Percentiles rank a stretch among this genome's conserved stretches.
These are phyloP conservation scores for Cornus florida DNA, from an alignment of 148 eudicot genomes.

Conservation along the genomic window DNA sequence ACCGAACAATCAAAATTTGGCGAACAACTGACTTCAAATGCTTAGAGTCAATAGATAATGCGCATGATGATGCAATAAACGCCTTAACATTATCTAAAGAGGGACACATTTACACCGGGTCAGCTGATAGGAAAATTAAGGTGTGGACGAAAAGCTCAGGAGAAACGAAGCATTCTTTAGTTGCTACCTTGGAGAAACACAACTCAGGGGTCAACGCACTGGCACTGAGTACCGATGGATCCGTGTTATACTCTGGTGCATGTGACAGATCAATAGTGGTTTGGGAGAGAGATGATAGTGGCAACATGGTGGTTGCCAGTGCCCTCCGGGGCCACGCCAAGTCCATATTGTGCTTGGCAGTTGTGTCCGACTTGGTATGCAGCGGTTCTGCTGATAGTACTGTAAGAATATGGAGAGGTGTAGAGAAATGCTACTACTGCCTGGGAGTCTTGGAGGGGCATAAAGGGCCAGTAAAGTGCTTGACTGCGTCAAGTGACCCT, in stretches of 20 bases:
- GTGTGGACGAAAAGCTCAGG: conserved; percentile 54
- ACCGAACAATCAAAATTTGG: conserved; percentile 74
- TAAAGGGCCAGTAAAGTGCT: conserved; percentile 76
- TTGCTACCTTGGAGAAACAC: conserved; percentile 55
- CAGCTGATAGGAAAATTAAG: conserved; percentile 77
- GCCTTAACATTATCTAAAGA: conserved; percentile 49
- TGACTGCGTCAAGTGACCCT: conserved; percentile 38
- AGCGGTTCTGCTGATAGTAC: conserved; percentile 91
- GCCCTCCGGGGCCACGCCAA: conserved; percentile 64
- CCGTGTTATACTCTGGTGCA: conserved; percentile 70
- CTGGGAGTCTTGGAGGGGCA: conserved; percentile 77
- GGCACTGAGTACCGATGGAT: conserved; percentile 59
- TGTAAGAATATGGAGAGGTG: conserved; percentile 75
- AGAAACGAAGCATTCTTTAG: conserved; percentile 51
- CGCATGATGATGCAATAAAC: conserved; percentile 91
- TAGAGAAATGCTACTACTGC: conserved; percentile 48
- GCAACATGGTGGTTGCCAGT: conserved; percentile 43
- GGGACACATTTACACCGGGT: conserved; percentile 74
- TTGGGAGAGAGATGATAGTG: conserved; percentile 56
- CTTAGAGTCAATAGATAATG: conserved; percentile 64
- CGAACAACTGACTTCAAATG: conserved; percentile 64
- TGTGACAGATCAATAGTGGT: conserved; percentile 64
- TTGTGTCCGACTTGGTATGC: conserved; percentile 44
- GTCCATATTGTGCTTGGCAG: conserved; percentile 67
- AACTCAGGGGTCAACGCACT: conserved; percentile 77